phyloP scores from a whole-genome alignment of 108 stramenopile species.

The Bacterosira constricta region DNA sequence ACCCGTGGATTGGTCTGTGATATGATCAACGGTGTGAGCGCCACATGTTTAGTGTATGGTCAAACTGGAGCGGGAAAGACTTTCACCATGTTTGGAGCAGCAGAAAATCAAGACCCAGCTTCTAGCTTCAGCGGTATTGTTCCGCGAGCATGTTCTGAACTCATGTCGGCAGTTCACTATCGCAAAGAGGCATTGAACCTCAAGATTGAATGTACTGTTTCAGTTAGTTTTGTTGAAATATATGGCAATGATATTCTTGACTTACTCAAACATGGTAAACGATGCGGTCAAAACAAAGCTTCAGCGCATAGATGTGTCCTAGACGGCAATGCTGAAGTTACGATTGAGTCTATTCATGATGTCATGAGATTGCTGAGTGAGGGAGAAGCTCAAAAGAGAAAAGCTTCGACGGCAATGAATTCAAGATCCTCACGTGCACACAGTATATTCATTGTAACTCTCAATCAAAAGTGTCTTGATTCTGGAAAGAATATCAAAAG shows the following conservation, averaged over 20 bases:
- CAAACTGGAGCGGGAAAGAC: conserved; percentile 79
- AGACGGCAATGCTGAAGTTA: conserved; percentile 51
- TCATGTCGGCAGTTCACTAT: conserved; percentile 32
- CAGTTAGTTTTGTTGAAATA: conserved; percentile 66
- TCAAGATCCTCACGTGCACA: conserved; percentile 68
- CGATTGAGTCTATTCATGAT: conserved; percentile 32
- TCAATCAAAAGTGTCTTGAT: conserved; percentile 49
- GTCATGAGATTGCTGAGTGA: conserved; percentile 30
- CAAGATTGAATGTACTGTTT: conserved; percentile 29
- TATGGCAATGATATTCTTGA: conserved; percentile 68
- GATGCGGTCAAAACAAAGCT: conserved; percentile 59
- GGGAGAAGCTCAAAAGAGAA: conserved; percentile 60
- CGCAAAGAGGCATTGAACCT: conserved; percentile 29
- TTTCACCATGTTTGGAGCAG: conserved; percentile 71
- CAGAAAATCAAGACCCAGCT: conserved; percentile 6
- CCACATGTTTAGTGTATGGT: conserved; percentile 73
- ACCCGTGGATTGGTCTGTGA: conserved; percentile 50
- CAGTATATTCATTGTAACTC: conserved; percentile 60
- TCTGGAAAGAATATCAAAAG: conserved; percentile 39
- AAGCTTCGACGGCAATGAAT: conserved; percentile 75
- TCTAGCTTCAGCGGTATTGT: conserved; percentile 42
- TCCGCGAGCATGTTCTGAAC: conserved; percentile 57
- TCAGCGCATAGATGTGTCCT: conserved; percentile 64
- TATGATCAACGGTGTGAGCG: conserved; percentile 66
- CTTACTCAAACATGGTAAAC: conserved; percentile 44